These are phyloP conservation scores for Candida dajiaensis DNA, from an alignment of 805 yeast species.

Conservation along the genomic window DNA sequence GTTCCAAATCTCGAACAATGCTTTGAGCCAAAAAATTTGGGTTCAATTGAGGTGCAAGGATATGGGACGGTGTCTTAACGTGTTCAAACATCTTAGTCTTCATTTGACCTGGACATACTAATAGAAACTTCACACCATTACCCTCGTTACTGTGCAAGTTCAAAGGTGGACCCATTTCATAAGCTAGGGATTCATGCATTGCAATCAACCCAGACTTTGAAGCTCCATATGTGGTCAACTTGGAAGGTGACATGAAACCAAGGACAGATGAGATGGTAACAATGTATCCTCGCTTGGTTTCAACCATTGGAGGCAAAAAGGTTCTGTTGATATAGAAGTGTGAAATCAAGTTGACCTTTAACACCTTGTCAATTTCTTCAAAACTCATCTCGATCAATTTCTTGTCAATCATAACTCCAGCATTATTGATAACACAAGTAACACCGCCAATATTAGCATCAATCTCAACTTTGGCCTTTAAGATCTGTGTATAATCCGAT, in stretches of 20 bases:
- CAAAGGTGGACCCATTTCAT: constrained; percentile 52
- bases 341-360: constrained; percentile 66
- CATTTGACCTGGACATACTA: constrained; percentile 86
- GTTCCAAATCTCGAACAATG: constrained; percentile 48
- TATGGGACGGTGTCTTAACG: constrained; percentile 64
- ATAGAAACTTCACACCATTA: constrained; percentile 61
- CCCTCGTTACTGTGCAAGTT: constrained; percentile 23
- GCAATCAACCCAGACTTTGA: constrained; percentile 84
- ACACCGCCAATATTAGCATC: constrained; percentile 47
- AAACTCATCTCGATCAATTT: constrained; percentile 46
- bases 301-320: constrained; percentile 70
- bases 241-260: constrained; percentile 81
- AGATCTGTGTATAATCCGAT: constrained; percentile 42
- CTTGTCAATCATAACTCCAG: constrained; percentile 65
- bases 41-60: constrained; percentile 79
- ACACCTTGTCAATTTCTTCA: constrained; percentile 54
- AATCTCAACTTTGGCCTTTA: constrained; percentile 34
- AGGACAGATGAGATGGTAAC: constrained; percentile 80
- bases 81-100: constrained; percentile 68
- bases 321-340: constrained; percentile 63
- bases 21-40: constrained; percentile 58
- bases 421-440: constrained; percentile 76
- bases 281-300: constrained; percentile 58
- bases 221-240: constrained; percentile 77
- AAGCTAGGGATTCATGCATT: constrained; percentile 73